These are phyloP conservation scores for Chalciporus sphaerocephalus DNA, from an alignment of 768 basidiomycete genomes.

Conservation along the genomic window DNA sequence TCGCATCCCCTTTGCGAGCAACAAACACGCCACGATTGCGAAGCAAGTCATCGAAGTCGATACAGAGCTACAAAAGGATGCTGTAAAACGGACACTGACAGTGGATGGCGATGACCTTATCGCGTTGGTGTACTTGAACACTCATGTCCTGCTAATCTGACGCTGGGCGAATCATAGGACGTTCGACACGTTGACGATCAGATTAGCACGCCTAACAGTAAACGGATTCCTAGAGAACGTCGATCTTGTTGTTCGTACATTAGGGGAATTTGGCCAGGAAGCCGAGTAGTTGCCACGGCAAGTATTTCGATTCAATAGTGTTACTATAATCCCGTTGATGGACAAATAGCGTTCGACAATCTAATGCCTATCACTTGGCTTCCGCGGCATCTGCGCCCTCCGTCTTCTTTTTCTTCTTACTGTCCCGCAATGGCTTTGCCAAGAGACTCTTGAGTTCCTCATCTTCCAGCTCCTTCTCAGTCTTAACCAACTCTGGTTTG, in stretches of 20 bases:
- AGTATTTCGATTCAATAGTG: slow-evolving; percentile 10
- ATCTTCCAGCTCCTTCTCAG: slow-evolving; percentile 85
- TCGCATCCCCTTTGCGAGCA: slow-evolving; percentile 71
- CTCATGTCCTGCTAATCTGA: slow-evolving; percentile 2
- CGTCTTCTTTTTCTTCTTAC: slow-evolving; percentile 88
- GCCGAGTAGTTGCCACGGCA: slow-evolving; percentile 34
- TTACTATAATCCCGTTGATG: slow-evolving; percentile 15
- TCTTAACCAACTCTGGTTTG: slow-evolving; percentile 85
- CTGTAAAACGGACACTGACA: slow-evolving; percentile 67
- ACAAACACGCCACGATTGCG: slow-evolving; percentile 74
- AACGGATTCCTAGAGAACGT: slow-evolving; percentile 90
- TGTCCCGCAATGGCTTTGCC: slow-evolving; percentile 75
- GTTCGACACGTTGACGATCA: slow-evolving; percentile 74
- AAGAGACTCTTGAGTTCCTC: slow-evolving; percentile 79
- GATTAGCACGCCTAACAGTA: slow-evolving; percentile 76
- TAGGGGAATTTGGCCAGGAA: slow-evolving; percentile 74
- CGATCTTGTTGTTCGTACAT: slow-evolving; percentile 77
- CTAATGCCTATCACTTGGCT: slow-evolving; percentile 23
- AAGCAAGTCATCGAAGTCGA: slow-evolving; percentile 86
- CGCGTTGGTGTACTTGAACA: slow-evolving; percentile 51
- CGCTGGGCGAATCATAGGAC: slow-evolving; percentile 39
- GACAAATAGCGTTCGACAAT: slow-evolving; percentile 16
- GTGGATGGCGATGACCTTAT: slow-evolving; percentile 67
- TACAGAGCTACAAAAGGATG: slow-evolving; percentile 73
- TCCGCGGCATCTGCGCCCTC: slow-evolving; percentile 41